phyloP scores from a whole-genome alignment of 106 monocot genomes.

The Amphibolis antarctica region DNA sequence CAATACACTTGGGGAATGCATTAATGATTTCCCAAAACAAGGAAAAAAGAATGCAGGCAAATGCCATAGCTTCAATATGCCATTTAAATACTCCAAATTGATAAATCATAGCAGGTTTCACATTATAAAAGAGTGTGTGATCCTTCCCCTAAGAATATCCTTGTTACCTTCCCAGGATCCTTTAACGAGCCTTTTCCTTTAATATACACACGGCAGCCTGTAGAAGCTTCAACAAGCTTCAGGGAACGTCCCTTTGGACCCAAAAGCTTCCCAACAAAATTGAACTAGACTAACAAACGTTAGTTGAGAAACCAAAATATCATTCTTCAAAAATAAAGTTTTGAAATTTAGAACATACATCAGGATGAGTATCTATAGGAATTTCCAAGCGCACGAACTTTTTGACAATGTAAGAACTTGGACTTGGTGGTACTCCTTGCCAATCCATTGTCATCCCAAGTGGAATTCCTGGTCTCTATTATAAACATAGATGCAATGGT shows the following conservation, averaged over 20 bases:
- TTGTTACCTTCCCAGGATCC: constrained; percentile 75
- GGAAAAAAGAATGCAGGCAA: too few species aligned
- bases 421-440: constrained; percentile 71
- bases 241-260: constrained; percentile 90
- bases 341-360: constrained; percentile 29
- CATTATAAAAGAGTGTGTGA: neutral
- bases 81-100: too few species aligned
- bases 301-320: neutral
- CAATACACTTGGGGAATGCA: too few species aligned
- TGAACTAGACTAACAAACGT: constrained; percentile 44
- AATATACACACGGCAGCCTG: constrained; percentile 93
- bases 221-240: constrained; percentile 82
- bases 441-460: constrained; percentile 75
- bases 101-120: neutral
- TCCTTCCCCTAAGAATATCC: too few species aligned
- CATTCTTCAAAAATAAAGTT: neutral
- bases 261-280: constrained; percentile 94
- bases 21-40: too few species aligned
- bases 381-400: constrained; percentile 91
- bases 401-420: constrained; percentile 63
- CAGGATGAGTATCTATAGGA: constrained; percentile 72
- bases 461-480: constrained; percentile 52
- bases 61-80: too few species aligned
- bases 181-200: constrained; percentile 94
- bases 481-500: constrained; percentile 1